These are phyloP conservation scores for Mycena sp. DNA, from an alignment of 1,284 basidiomycete genomes.

Conservation along the genomic window DNA sequence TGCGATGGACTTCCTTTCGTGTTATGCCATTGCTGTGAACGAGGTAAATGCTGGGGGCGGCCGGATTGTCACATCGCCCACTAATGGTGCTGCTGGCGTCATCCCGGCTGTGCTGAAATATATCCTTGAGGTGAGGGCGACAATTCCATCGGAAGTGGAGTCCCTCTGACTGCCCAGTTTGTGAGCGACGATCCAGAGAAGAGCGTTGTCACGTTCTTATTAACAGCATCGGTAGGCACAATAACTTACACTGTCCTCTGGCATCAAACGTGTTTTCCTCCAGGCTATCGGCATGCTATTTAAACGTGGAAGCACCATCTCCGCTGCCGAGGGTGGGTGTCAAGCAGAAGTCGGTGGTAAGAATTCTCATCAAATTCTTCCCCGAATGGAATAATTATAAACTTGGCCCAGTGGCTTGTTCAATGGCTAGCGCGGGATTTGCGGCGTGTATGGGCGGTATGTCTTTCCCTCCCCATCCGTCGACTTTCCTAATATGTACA, in stretches of 20 bases:
- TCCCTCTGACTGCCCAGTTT: slow-evolving; percentile 64
- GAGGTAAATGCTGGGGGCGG: slow-evolving; percentile 91
- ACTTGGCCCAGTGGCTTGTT: slow-evolving; percentile 74
- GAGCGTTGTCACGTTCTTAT: slow-evolving; percentile 85
- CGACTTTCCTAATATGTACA: slow-evolving; percentile 13
- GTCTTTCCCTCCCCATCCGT: slow-evolving; percentile 34
- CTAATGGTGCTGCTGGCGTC: slow-evolving; percentile 89
- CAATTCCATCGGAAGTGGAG: too few relatives aligned
- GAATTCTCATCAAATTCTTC: slow-evolving; percentile 35
- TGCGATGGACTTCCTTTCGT: slow-evolving; percentile 93
- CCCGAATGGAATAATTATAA: slow-evolving; percentile 14
- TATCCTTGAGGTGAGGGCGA: slow-evolving; percentile 79
- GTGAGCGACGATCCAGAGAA: slow-evolving; percentile 90
- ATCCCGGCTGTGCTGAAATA: slow-evolving; percentile 94
- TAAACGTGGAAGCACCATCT: slow-evolving; percentile 96
- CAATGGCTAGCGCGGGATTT: slow-evolving; percentile 94
- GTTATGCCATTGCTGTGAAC: slow-evolving; percentile 87
- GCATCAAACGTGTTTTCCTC: slow-evolving; percentile 12
- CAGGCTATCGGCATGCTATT: slow-evolving; percentile 96
- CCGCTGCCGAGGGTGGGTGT: slow-evolving; percentile 93
- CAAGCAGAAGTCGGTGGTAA: slow-evolving; percentile 87
- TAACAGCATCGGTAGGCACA: slow-evolving; percentile 78
- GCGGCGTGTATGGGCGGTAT: slow-evolving; percentile 91
- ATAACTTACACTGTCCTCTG: slow-evolving; percentile 4
- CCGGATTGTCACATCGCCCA: slow-evolving; percentile 94